Evolutionary conservation across 352 stramenopile species (phyloP), one percentile per base, ranked within the genome.

Genomic region (Pythium pyrilobum): DNA sequence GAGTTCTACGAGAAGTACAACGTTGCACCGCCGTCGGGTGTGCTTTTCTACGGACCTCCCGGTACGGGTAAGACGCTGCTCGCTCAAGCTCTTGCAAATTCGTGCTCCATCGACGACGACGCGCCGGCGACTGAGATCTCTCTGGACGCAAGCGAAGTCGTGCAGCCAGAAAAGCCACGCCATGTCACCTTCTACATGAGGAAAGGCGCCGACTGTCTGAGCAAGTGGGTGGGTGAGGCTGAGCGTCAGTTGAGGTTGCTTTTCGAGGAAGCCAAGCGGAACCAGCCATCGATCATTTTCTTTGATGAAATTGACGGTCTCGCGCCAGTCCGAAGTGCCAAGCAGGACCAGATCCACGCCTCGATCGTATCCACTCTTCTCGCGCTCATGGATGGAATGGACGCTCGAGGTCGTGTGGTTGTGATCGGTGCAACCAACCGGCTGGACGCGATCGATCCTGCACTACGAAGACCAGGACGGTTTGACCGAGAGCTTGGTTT

Each of bases 341-440:
- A 97, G 32, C 91, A 97, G 59, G 89, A 97, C 57, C 89, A 97
- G 58, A 97, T 97, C 48, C 89, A 97, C 60, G 85, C 85, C 5
- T 96, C 84, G 2, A 96, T 97, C 31, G 88, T 97, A 24, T 97
- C 90, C 5, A 97, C 91, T 4, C 62, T 97, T 52, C 65, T 97
- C 15, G 91, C 90, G 24, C 67, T 97, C 18, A 97, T 97, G 89
- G 91, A 97, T 45, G 91, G 91, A 6, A 85, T 95, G 64, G 80
- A 92, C 51, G 72, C 72, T 0, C 80, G 84, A 16, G 81, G 80
- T 42, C 92, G 94, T 25, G 95, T 99, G 1, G 79, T 99, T 23
- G 95, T 99, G n/a, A 92, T 99, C 51, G 97, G 88, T 15, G 97
- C 97, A 5, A 99, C 97, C 0, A 99, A 99, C 61, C 81, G 96